Evolutionary conservation across 306 rosid species (phyloP).

Genomic region (Cucumis cinereus): DNA sequence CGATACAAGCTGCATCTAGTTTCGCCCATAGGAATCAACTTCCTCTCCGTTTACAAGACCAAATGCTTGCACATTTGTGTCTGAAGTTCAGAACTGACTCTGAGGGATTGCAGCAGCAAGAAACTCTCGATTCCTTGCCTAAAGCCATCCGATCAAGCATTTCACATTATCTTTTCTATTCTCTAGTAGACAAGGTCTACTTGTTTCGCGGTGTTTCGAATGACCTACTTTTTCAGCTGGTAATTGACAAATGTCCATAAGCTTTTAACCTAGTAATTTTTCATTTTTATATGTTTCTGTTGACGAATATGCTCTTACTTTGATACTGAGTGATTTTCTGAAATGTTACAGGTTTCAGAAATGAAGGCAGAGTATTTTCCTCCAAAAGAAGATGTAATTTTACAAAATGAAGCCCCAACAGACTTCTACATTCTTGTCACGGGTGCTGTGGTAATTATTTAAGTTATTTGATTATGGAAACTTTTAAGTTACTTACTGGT

Average conservation of each 20-base stretch:
- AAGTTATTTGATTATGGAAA: neutral
- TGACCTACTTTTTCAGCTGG: slow-evolving; percentile 87
- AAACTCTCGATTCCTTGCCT: slow-evolving; percentile 83
- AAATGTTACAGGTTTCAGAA: slow-evolving; percentile 60
- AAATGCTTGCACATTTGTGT: slow-evolving; percentile 93
- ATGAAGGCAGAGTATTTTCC: slow-evolving; percentile 98
- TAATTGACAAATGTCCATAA: slow-evolving; percentile 16
- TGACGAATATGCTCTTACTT: neutral
- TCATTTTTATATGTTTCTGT: neutral
- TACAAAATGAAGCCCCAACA: slow-evolving; percentile 94
- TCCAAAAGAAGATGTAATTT: slow-evolving; percentile 87
- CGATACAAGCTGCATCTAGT: slow-evolving; percentile 93
- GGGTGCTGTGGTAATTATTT: slow-evolving; percentile 65
- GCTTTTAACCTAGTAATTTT: neutral
- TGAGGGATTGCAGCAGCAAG: slow-evolving; percentile 93
- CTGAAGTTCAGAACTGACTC: slow-evolving; percentile 82
- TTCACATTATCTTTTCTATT: slow-evolving; percentile 74
- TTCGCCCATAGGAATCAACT: slow-evolving; percentile 81
- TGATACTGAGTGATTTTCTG: slow-evolving; percentile 5
- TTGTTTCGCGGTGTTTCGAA: slow-evolving; percentile 77
- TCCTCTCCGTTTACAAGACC: slow-evolving; percentile 71
- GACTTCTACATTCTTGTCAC: slow-evolving; percentile 80
- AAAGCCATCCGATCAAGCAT: slow-evolving; percentile 89
- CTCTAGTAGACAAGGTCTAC: slow-evolving; percentile 64
- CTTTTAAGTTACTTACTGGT: neutral